phyloP scores from a whole-genome alignment of 2,329 filamentous ascomycete species.

The Trichoderma koningiopsis region DNA sequence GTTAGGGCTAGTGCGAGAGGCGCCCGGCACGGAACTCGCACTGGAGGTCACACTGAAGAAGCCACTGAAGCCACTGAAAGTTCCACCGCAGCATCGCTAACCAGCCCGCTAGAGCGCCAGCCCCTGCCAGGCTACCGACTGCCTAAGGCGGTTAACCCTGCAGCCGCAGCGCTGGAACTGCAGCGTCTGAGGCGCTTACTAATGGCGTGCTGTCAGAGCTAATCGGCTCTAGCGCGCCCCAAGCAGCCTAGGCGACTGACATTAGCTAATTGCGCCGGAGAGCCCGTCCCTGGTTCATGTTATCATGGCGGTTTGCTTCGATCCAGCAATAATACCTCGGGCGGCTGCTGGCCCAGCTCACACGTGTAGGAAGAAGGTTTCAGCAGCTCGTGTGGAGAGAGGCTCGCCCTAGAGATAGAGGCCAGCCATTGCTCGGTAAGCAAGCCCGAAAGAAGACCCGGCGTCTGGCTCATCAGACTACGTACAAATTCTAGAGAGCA shows the following conservation, averaged over 20 bases:
- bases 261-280: constrained; percentile 4
- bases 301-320: not conserved
- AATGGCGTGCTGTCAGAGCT: not conserved
- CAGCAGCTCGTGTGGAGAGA: not conserved
- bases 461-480: not conserved
- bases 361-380: not conserved
- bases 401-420: not conserved
- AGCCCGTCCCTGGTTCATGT: not conserved
- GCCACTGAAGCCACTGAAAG: not conserved
- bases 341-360: not conserved
- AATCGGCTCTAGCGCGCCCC: not conserved
- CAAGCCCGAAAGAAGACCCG: not conserved
- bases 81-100: not conserved
- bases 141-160: not conserved
- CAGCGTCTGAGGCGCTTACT: not conserved
- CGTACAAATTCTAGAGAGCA: not conserved
- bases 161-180: not conserved
- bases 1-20: not conserved
- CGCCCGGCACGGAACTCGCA: not conserved
- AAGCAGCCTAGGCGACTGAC: not conserved
- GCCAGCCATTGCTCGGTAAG: not conserved
- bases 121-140: constrained; percentile 4
- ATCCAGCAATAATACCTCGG: not conserved
- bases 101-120: not conserved
- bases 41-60: not conserved